Conservation (phyloP, 495 filamentous ascomycete genomes). For the Tuber magnatum region DNA sequence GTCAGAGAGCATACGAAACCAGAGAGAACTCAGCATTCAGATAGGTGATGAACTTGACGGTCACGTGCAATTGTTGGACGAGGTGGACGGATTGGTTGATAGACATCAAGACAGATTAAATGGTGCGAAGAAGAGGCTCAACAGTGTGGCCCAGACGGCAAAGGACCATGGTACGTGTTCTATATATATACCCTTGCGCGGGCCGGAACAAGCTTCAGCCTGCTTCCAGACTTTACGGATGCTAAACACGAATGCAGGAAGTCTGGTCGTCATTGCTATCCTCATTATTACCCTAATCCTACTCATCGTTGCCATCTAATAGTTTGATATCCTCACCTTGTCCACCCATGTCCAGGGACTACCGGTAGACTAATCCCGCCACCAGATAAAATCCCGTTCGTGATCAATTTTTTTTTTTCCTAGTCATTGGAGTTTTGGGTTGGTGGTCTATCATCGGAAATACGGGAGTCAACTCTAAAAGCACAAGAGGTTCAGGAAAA, state of each 20-base stretch:
- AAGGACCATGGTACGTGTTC: slow-evolving; percentile 72
- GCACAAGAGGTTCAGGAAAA: neutral
- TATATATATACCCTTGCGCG: neutral
- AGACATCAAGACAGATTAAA: slow-evolving; percentile 69
- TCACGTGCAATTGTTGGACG: slow-evolving; percentile 81
- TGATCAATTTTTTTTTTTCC: slow-evolving; percentile 15
- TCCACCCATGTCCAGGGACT: neutral
- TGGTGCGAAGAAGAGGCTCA: slow-evolving; percentile 62
- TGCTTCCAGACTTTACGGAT: neutral
- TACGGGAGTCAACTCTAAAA: slow-evolving; percentile 2
- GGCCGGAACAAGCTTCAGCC: neutral
- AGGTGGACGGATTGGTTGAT: slow-evolving; percentile 74
- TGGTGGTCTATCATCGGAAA: slow-evolving; percentile 14
- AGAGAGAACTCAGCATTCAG: slow-evolving; percentile 86
- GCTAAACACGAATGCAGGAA: slow-evolving; percentile 25
- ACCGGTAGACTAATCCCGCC: neutral
- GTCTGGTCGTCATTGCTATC: slow-evolving; percentile 55
- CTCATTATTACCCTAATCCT: slow-evolving; percentile 71
- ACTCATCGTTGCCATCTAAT: slow-evolving; percentile 73
- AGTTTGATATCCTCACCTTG: slow-evolving; percentile 15
- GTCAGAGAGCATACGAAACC: slow-evolving; percentile 77
- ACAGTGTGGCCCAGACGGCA: slow-evolving; percentile 61
- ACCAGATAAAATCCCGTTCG: neutral
- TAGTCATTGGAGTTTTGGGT: slow-evolving; percentile 36
- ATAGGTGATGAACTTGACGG: slow-evolving; percentile 93